phyloP scores from a whole-genome alignment of 176 grass and related monocot genomes.

The Carex pumila region DNA sequence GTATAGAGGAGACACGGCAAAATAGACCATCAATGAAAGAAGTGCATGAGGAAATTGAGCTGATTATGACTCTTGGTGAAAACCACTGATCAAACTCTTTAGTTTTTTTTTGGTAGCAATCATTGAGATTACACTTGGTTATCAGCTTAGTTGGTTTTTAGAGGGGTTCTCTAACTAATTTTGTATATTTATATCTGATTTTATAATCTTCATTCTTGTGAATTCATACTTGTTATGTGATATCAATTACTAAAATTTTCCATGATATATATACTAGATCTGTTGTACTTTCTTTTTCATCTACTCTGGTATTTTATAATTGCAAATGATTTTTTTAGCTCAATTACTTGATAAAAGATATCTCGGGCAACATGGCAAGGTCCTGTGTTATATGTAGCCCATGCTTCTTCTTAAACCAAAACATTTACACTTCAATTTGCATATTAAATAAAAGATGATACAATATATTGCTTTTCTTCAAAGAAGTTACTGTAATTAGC shows the following conservation, averaged over 20 bases:
- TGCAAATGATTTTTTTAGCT: too few species aligned
- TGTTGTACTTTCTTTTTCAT: neutral
- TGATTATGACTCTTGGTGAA: neutral
- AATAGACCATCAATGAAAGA: conserved; percentile 75
- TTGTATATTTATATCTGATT: neutral
- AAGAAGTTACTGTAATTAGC: too few species aligned
- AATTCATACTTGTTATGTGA: neutral
- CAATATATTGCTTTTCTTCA: too few species aligned
- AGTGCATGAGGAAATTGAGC: neutral
- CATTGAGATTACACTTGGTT: neutral
- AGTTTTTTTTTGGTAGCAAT: neutral
- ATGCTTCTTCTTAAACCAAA: too few species aligned
- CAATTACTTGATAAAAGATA: too few species aligned
- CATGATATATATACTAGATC: neutral
- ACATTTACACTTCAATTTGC: too few species aligned
- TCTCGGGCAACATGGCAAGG: too few species aligned
- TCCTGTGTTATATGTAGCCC: too few species aligned
- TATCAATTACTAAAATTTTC: neutral
- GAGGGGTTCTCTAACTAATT: neutral
- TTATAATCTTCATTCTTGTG: neutral
- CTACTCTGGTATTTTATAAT: too few species aligned
- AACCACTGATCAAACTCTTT: neutral
- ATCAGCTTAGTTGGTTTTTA: neutral
- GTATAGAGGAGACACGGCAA: conserved; percentile 72
- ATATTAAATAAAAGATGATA: too few species aligned